A percentile compares a stretch with the other conserved stretches of the same genome.
phyloP scores from a whole-genome alignment of 192 early-diverging fungal species.

The Backusella liffmaniae region DNA sequence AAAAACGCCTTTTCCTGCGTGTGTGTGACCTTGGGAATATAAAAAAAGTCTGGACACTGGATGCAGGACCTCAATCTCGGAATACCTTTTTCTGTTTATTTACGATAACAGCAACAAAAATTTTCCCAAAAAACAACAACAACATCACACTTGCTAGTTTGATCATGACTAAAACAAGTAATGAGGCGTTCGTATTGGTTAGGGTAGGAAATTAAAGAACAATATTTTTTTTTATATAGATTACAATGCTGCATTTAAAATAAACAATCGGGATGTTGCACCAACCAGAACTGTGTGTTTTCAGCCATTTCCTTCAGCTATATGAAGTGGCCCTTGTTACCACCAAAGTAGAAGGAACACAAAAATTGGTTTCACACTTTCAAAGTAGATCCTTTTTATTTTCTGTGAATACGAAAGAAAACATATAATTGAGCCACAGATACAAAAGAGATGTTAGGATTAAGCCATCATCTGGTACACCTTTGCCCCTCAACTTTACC shows the following conservation, averaged over 20 bases:
- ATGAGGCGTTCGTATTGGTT: constrained; percentile 4
- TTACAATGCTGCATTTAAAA: not conserved
- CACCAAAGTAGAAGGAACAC: not conserved
- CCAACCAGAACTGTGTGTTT: not conserved
- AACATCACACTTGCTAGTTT: not conserved
- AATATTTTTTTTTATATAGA: not conserved
- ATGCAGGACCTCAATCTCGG: constrained; percentile 17
- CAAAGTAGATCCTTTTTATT: not conserved
- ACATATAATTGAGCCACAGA: not conserved
- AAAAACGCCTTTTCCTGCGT: not conserved
- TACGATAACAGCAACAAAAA: not conserved
- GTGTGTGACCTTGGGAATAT: constrained; percentile 12
- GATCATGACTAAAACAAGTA: not conserved
- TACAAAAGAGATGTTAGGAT: not conserved
- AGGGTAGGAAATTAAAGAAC: not conserved
- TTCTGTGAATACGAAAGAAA: not conserved
- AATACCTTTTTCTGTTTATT: constrained; percentile 47
- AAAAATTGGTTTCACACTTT: not conserved
- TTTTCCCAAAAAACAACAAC: not conserved
- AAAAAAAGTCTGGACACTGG: constrained; percentile 9
- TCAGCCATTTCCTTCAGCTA: not conserved
- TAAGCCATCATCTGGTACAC: not conserved
- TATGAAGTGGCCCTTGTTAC: not conserved
- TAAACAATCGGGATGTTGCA: not conserved
- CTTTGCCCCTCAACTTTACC: not conserved